Evolutionary conservation across 1,139 yeast species (phyloP).

Genomic region (Yamadazyma oceani): DNA sequence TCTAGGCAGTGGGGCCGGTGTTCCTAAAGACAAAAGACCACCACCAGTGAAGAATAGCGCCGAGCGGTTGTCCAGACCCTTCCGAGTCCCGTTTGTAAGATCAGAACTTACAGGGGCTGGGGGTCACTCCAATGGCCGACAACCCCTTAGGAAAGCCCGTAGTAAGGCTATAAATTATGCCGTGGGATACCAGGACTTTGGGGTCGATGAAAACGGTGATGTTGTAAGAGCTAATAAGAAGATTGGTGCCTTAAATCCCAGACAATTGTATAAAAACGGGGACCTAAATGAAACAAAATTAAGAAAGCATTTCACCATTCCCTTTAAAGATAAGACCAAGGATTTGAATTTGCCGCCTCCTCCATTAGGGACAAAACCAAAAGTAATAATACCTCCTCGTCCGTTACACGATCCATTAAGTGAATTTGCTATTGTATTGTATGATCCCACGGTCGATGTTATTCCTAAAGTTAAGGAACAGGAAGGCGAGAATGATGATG

Average conservation of each 20-base stretch:
- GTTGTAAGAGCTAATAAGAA: slow-evolving; percentile 25
- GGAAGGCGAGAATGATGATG: slow-evolving; percentile 10
- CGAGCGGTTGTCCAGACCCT: slow-evolving; percentile 39
- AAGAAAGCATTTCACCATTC: slow-evolving; percentile 49
- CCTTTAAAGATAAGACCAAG: slow-evolving; percentile 40
- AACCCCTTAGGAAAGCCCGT: slow-evolving; percentile 27
- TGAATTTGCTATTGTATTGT: slow-evolving; percentile 90
- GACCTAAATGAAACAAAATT: slow-evolving; percentile 35
- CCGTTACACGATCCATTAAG: slow-evolving; percentile 92
- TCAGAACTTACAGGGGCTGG: slow-evolving; percentile 15
- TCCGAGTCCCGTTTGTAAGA: slow-evolving; percentile 42
- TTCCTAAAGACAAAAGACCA: slow-evolving; percentile 42
- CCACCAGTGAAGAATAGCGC: slow-evolving; percentile 38
- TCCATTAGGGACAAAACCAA: slow-evolving; percentile 75
- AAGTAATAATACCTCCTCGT: slow-evolving; percentile 71
- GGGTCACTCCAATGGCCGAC: slow-evolving; percentile 16
- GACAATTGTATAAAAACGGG: slow-evolving; percentile 34
- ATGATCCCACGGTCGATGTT: slow-evolving; percentile 88
- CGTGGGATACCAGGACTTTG: slow-evolving; percentile 15
- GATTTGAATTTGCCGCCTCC: slow-evolving; percentile 57
- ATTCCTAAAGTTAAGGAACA: slow-evolving; percentile 39
- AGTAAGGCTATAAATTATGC: slow-evolving; percentile 31
- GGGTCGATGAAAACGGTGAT: slow-evolving; percentile 30
- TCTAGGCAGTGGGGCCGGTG: slow-evolving; percentile 47
- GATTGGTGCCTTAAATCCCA: slow-evolving; percentile 53